phyloP scores from a whole-genome alignment of 805 yeast genomes.

The Saturnispora besseyi region DNA sequence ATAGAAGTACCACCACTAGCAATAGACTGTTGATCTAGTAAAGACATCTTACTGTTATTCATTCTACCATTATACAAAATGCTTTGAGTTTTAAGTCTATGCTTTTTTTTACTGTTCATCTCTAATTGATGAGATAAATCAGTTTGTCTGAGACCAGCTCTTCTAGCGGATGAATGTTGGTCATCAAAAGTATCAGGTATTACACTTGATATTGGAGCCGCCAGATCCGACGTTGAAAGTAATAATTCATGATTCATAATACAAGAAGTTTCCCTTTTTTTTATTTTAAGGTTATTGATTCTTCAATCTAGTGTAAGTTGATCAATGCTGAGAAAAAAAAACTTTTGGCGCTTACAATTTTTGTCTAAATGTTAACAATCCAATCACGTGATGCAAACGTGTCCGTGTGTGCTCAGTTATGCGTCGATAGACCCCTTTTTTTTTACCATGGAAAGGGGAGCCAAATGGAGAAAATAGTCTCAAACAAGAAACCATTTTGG shows the following conservation, averaged over 20 bases:
- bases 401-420: no score
- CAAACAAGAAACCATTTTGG: no score
- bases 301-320: neutral
- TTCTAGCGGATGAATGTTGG: conserved; percentile 19
- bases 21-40: conserved; percentile 10
- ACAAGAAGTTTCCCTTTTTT: neutral
- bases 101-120: conserved; percentile 21
- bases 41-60: conserved; percentile 7
- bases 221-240: conserved; percentile 3
- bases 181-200: conserved; percentile 20
- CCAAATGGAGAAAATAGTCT: no score
- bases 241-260: neutral
- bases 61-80: conserved; percentile 8
- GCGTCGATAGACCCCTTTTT: no score
- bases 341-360: no score
- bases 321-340: no score
- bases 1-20: conserved; percentile 5
- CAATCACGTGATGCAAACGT: no score
- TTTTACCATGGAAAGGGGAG: no score
- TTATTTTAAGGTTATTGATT: neutral
- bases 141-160: conserved; percentile 27
- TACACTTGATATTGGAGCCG: conserved; percentile 3
- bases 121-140: conserved; percentile 21
- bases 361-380: no score
- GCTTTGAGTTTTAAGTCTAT: conserved; percentile 20